phyloP scores from a whole-genome alignment of 139 green algal genomes.

The Marvania coccoides region DNA sequence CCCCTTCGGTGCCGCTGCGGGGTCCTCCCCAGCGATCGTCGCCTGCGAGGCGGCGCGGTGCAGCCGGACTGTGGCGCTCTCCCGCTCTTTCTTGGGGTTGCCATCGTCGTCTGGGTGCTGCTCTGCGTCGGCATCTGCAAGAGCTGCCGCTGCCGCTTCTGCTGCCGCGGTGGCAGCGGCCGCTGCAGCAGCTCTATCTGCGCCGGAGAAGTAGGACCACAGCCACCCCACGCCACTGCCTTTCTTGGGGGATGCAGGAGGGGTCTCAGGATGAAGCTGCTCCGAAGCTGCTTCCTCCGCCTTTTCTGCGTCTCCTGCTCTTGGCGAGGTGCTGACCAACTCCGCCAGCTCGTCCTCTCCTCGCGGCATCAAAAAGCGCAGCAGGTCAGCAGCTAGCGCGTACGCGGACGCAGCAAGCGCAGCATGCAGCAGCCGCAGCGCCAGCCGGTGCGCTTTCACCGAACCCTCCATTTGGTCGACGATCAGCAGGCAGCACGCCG shows the following conservation, averaged over 20 bases:
- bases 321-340: neutral
- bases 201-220: slow-evolving; percentile 5
- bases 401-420: slow-evolving; percentile 52
- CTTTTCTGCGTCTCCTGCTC: too few relatives aligned
- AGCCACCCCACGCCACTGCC: neutral
- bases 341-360: neutral
- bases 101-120: too few relatives aligned
- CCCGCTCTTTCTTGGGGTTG: too few relatives aligned
- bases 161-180: neutral
- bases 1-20: neutral
- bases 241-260: neutral
- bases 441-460: slow-evolving; percentile 34
- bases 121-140: neutral
- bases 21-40: neutral
- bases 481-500: slow-evolving; percentile 72
- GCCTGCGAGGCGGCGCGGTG: neutral
- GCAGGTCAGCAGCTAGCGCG: slow-evolving; percentile 64
- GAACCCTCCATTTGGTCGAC: slow-evolving; percentile 70
- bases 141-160: neutral
- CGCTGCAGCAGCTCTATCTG: neutral
- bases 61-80: neutral
- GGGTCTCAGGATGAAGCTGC: neutral
- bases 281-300: too few relatives aligned
- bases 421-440: slow-evolving; percentile 53
- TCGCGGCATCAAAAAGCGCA: slow-evolving; percentile 69